Evolutionary conservation across 169 alveolate species (phyloP), one percentile per base, ranked within the genome.

Genomic region (Cryptosporidium canis): DNA sequence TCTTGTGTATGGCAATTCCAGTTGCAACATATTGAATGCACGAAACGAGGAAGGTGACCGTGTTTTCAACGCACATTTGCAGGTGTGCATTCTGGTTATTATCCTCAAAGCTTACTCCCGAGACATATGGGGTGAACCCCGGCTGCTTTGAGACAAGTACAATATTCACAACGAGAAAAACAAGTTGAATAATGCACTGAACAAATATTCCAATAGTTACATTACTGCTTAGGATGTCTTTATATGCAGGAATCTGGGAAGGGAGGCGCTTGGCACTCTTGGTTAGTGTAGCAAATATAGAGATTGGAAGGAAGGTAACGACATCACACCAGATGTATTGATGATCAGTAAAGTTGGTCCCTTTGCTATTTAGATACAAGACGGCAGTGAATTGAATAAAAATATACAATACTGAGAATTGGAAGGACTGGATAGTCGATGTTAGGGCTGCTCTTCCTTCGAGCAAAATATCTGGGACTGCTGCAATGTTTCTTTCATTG

Each of bases 401-500:
- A 33, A 77, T 77, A 63, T 77, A 77, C 31, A 77, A 16, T 8
- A 77, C 87, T 21, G 45, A 37, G 27, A 29, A 77, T 48, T 77
- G 87, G 31, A 77, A 77, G 18, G 87, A 58, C 27, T 77, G 87
- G 21, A 77, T 77, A 12, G 87, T 77, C 4, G 87, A 77, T 1
- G 87, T 77, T 31, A 77, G 43, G 9, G 87, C 87, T 24, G 87
- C 87, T 58, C 87, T 77, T 1, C 87, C 87, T 58, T 77, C 87
- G n/a, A 77, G 8, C 2, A 77, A 11, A 29, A 77, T 61, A 43
- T 77, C 87, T 35, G 87, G 87, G 24, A 77, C 72, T 55, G 87
- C 70, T 12, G 51, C 87, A 24, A 77, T 77, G 24, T 77, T 41
- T 45, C 72, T 77, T 14, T 61, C 72, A 37, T 39, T 43, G 24